Evolutionary conservation across 2,329 filamentous ascomycete species (phyloP).

Genomic region (Blastomyces gilchristii): DNA sequence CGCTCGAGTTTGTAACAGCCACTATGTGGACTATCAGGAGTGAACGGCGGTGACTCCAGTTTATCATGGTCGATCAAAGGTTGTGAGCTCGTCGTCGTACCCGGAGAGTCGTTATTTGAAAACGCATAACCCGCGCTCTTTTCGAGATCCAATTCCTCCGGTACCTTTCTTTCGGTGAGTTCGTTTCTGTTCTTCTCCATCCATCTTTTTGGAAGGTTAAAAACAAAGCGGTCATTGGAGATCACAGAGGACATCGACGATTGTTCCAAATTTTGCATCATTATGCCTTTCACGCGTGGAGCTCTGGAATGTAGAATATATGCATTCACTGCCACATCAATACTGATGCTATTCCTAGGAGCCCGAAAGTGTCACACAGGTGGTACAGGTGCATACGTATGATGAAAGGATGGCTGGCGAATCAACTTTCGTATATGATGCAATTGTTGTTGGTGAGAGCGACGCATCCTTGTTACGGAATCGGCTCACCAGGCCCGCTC

Average conservation of each 20-base stretch:
- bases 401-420: not conserved
- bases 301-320: not conserved
- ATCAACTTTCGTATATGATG: not conserved
- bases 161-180: not conserved
- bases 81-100: constrained; percentile 2
- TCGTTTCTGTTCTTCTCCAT: not conserved
- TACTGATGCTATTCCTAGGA: not conserved
- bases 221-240: not conserved
- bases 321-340: not conserved
- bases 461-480: not conserved
- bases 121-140: not conserved
- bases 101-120: not conserved
- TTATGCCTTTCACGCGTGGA: not conserved
- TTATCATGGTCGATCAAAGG: constrained; percentile 2
- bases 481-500: not conserved
- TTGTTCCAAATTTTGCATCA: not conserved
- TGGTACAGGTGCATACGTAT: not conserved
- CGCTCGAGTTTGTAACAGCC: not conserved
- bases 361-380: not conserved
- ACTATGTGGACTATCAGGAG: not conserved
- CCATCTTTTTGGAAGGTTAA: not conserved
- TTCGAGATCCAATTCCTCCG: constrained; percentile 4
- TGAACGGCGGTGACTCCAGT: not conserved
- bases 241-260: not conserved
- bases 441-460: not conserved